Evolutionary conservation across 495 filamentous ascomycete genomes (phyloP).

Genomic region (Trichoderma gamsii): DNA sequence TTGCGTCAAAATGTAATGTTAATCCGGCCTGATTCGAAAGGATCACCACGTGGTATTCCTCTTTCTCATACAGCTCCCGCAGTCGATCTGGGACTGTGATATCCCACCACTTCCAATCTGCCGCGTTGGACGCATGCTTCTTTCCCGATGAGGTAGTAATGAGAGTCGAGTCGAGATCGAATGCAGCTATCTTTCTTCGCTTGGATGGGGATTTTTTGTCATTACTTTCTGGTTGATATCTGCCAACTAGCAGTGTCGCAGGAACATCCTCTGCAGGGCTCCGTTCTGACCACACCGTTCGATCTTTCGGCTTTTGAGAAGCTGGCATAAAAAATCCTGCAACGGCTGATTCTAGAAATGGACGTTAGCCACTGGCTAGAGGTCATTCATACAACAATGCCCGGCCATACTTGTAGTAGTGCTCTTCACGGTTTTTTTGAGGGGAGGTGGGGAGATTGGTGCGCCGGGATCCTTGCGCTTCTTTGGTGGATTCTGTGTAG

Average conservation of each 20-base stretch:
- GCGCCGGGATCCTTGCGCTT: slow-evolving; percentile 28
- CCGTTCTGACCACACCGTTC: slow-evolving; percentile 67
- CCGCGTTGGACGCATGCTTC: slow-evolving; percentile 58
- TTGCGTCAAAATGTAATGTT: slow-evolving; percentile 57
- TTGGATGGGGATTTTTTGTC: slow-evolving; percentile 25
- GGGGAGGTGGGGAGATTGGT: slow-evolving; percentile 54
- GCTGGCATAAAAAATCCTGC: slow-evolving; percentile 83
- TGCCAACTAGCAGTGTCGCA: slow-evolving; percentile 67
- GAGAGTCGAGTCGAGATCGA: slow-evolving; percentile 93
- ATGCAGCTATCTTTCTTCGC: slow-evolving; percentile 69
- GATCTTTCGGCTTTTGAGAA: slow-evolving; percentile 78
- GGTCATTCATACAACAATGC: slow-evolving; percentile 12
- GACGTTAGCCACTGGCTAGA: slow-evolving; percentile 5
- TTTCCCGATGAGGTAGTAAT: slow-evolving; percentile 76
- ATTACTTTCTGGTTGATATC: slow-evolving; percentile 46
- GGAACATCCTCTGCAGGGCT: slow-evolving; percentile 34
- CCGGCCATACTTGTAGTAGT: slow-evolving; percentile 62
- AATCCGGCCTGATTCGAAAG: slow-evolving; percentile 86
- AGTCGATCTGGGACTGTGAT: slow-evolving; percentile 58
- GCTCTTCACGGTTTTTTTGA: slow-evolving; percentile 58
- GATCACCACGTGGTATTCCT: slow-evolving; percentile 73
- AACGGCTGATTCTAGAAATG: slow-evolving; percentile 53
- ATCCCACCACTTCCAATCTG: slow-evolving; percentile 97
- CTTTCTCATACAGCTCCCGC: slow-evolving; percentile 53
- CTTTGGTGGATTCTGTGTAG: background rate